Evolutionary conservation across 495 filamentous ascomycete species (phyloP).

Genomic region (Hyaloscypha hepaticicola): DNA sequence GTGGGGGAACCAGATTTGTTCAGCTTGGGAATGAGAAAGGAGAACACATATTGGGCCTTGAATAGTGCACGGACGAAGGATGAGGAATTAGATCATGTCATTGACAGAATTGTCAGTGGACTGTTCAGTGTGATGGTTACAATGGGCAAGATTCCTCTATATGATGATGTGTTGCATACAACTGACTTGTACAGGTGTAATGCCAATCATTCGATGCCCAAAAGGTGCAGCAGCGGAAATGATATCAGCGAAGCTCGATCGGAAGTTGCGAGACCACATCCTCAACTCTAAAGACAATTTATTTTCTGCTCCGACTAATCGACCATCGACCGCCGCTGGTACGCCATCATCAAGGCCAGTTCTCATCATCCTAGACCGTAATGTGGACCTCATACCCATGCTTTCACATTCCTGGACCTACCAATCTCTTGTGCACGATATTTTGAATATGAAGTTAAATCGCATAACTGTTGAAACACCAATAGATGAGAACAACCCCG

Average conservation of each 20-base stretch:
- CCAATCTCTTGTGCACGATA: slow-evolving; percentile 92
- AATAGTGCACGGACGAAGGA: slow-evolving; percentile 92
- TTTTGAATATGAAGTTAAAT: slow-evolving; percentile 90
- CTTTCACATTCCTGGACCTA: slow-evolving; percentile 99
- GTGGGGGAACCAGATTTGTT: slow-evolving; percentile 96
- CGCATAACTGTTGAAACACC: slow-evolving; percentile 90
- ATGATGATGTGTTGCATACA: slow-evolving; percentile 42
- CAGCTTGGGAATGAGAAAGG: slow-evolving; percentile 86
- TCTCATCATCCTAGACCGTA: slow-evolving; percentile 87
- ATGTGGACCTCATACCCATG: slow-evolving; percentile 97
- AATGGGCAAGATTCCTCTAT: slow-evolving; percentile 59
- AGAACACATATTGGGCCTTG: slow-evolving; percentile 81
- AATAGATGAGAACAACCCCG: slow-evolving; percentile 70
- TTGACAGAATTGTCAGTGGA: slow-evolving; percentile 91
- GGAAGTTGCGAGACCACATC: slow-evolving; percentile 94
- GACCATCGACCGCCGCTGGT: slow-evolving; percentile 48
- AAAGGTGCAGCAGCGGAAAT: slow-evolving; percentile 92
- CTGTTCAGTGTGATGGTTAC: slow-evolving; percentile 96
- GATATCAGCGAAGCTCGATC: slow-evolving; percentile 89
- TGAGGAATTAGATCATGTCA: slow-evolving; percentile 78
- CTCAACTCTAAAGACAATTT: slow-evolving; percentile 97
- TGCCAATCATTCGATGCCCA: slow-evolving; percentile 91
- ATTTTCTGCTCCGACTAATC: slow-evolving; percentile 57
- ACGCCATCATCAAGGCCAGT: slow-evolving; percentile 76
- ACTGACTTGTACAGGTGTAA: slow-evolving; percentile 45